Conservation (phyloP, 23 red algal species). For the Pyropia yezoensis region DNA sequence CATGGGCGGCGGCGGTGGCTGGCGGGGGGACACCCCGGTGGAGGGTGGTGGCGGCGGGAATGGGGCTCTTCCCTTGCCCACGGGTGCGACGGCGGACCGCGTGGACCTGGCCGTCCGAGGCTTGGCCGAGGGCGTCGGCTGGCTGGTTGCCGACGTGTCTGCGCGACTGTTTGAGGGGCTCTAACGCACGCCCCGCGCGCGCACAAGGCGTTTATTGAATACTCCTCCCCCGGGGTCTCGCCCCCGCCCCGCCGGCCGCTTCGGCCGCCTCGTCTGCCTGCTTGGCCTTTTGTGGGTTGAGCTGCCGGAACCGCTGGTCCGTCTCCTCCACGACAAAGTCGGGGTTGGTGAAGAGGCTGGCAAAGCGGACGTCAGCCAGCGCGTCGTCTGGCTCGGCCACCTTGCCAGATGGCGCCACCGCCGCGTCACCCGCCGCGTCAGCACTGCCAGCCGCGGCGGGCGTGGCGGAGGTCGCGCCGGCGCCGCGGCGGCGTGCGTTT, state of each 20-base stretch:
- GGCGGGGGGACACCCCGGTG: background rate
- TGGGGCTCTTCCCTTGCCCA: no score
- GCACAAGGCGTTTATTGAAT: no score
- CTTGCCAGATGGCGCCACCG: no score
- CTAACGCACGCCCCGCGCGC: no score
- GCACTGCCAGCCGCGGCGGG: no score
- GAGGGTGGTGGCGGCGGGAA: background rate
- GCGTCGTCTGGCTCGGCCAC: background rate
- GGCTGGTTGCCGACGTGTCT: conserved; percentile 55
- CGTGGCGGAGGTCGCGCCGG: background rate
- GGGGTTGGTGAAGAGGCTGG: conserved; percentile 54
- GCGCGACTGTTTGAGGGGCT: conserved; percentile 17
- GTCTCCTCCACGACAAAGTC: conserved; percentile 75
- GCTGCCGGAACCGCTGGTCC: conserved; percentile 60
- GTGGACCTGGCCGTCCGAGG: background rate
- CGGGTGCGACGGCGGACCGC: no score
- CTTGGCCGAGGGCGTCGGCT: conserved; percentile 10
- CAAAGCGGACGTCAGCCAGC: conserved; percentile 73
- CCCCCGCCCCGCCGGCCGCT: no score
- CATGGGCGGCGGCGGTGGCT: conserved; percentile 5
- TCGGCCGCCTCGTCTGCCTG: no score
- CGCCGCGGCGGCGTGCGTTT: conserved; percentile 12
- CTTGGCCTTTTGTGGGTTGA: conserved; percentile 29
- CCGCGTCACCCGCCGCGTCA: no score
- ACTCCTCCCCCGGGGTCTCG: no score